Evolutionary conservation across 768 basidiomycete genomes (phyloP).

Genomic region (Favolaschia claudopus): DNA sequence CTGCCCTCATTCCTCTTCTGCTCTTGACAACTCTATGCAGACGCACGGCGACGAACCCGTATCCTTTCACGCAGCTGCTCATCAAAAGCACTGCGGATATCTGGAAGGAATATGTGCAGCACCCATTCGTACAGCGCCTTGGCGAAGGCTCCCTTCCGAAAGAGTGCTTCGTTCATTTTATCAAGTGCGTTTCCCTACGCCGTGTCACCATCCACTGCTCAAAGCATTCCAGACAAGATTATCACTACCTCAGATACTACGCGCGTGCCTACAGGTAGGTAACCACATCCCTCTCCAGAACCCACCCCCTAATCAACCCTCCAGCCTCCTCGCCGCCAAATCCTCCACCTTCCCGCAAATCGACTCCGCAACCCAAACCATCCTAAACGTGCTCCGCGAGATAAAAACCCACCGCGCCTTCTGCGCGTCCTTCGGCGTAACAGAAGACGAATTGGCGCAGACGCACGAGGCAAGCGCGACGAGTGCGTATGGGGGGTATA

Average conservation of each 20-base stretch:
- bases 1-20: neutral
- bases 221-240: slow-evolving; percentile 69
- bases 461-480: slow-evolving; percentile 76
- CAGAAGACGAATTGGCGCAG: slow-evolving; percentile 61
- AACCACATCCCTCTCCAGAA: neutral
- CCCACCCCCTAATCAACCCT: neutral
- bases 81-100: slow-evolving; percentile 60
- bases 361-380: slow-evolving; percentile 64
- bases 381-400: slow-evolving; percentile 72
- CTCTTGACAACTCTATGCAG: slow-evolving; percentile 40
- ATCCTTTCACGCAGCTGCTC: slow-evolving; percentile 72
- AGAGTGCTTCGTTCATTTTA: slow-evolving; percentile 82
- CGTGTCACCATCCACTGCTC: neutral
- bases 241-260: slow-evolving; percentile 84
- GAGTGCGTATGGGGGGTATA: slow-evolving; percentile 87
- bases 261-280: slow-evolving; percentile 79
- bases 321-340: slow-evolving; percentile 83
- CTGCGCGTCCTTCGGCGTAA: slow-evolving; percentile 76
- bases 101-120: slow-evolving; percentile 83
- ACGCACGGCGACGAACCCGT: slow-evolving; percentile 64
- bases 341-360: slow-evolving; percentile 71
- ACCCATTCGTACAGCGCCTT: slow-evolving; percentile 82
- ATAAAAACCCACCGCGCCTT: slow-evolving; percentile 74
- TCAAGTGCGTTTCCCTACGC: slow-evolving; percentile 62
- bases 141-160: slow-evolving; percentile 73